Evolutionary conservation across 805 yeast species (phyloP).

Genomic region (Yamadazyma akitaensis): DNA sequence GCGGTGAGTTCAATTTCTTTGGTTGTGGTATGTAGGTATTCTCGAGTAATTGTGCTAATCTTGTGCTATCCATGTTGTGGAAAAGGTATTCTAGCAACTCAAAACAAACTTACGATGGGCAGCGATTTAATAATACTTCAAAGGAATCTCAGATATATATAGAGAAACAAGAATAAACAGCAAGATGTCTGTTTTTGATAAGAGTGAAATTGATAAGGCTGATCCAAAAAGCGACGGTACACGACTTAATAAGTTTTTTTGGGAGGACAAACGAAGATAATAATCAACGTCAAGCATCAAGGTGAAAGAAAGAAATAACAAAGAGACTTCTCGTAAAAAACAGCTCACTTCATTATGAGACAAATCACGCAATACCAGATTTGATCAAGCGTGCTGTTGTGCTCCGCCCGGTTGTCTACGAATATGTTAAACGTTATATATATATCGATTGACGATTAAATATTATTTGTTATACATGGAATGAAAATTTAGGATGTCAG

Average conservation of each 20-base stretch:
- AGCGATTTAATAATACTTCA: too few species aligned
- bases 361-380: background rate
- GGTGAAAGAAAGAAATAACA: background rate
- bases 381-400: background rate
- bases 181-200: background rate
- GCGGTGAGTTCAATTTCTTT: conserved; percentile 14
- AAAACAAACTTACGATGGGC: too few species aligned
- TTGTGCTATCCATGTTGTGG: conserved; percentile 41
- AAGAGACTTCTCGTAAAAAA: background rate
- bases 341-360: too few species aligned
- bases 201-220: background rate
- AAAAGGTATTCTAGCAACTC: background rate
- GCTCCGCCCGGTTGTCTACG: conserved; percentile 3
- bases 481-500: conserved; percentile 2
- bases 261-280: background rate
- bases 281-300: too few species aligned
- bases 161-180: background rate
- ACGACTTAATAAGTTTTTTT: background rate
- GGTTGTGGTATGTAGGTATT: conserved; percentile 48
- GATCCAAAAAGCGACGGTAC: background rate
- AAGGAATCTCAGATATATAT: background rate
- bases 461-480: conserved; percentile 10
- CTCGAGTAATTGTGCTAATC: conserved; percentile 35
- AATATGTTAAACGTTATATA: conserved; percentile 8
- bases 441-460: conserved; percentile 10